phyloP scores from a whole-genome alignment of 1,284 basidiomycete genomes.

The Amylostereum chailletii region DNA sequence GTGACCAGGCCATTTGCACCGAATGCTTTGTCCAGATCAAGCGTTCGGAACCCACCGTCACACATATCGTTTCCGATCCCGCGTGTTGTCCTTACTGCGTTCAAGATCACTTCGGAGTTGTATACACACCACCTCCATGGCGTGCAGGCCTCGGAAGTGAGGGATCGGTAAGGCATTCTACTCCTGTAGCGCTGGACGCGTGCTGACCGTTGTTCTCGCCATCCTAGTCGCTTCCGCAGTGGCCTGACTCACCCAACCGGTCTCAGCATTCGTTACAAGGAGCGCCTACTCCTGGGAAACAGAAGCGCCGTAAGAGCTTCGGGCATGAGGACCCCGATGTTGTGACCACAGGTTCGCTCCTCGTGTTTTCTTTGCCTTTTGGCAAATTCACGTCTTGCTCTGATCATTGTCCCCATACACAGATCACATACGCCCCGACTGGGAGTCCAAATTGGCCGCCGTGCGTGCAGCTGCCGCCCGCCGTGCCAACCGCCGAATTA shows the following conservation, averaged over 20 bases:
- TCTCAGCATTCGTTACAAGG: slow-evolving; percentile 28
- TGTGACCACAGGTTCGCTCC: slow-evolving; percentile 69
- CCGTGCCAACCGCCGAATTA: slow-evolving; percentile 89
- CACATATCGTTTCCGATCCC: slow-evolving; percentile 88
- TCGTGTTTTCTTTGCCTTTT: slow-evolving; percentile 16
- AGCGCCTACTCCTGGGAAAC: slow-evolving; percentile 38
- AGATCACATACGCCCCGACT: slow-evolving; percentile 93
- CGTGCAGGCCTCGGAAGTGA: slow-evolving; percentile 68
- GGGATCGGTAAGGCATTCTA: slow-evolving; percentile 34
- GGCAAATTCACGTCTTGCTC: slow-evolving; percentile 5
- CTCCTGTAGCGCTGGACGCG: too few species aligned
- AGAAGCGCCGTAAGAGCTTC: slow-evolving; percentile 72
- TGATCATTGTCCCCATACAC: slow-evolving; percentile 7
- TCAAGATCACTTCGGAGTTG: slow-evolving; percentile 91
- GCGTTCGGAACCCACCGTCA: slow-evolving; percentile 86
- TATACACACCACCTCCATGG: slow-evolving; percentile 81
- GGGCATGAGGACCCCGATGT: slow-evolving; percentile 76
- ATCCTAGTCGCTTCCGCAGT: slow-evolving; percentile 27
- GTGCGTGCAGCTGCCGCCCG: slow-evolving; percentile 83
- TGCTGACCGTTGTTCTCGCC: neutral
- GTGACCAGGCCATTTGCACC: slow-evolving; percentile 96
- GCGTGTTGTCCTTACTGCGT: slow-evolving; percentile 97
- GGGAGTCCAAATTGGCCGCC: slow-evolving; percentile 87
- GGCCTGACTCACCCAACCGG: slow-evolving; percentile 42
- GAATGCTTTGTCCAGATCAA: slow-evolving; percentile 99